Conservation (phyloP, 108 stramenopile species). For the Cyclotella baltica region DNA sequence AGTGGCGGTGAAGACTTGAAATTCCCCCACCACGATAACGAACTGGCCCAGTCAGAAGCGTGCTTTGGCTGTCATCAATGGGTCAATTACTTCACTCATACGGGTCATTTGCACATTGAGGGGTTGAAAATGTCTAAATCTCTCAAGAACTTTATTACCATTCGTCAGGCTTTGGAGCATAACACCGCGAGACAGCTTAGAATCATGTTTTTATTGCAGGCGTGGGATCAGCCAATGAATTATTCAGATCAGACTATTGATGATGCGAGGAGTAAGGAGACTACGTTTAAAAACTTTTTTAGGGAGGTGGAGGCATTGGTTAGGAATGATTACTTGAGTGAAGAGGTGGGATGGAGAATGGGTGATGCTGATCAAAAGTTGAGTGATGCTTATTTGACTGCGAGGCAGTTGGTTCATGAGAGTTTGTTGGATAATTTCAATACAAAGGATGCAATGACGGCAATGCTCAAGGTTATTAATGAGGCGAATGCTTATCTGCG, state of each 20-base stretch:
- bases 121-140: slow-evolving; percentile 98
- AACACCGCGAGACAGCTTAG: slow-evolving; percentile 90
- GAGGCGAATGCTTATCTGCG: slow-evolving; percentile 89
- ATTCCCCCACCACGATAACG: slow-evolving; percentile 99
- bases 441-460: slow-evolving; percentile 82
- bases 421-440: slow-evolving; percentile 95
- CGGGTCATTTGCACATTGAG: slow-evolving; percentile 95
- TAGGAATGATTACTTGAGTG: slow-evolving; percentile 64
- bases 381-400: slow-evolving; percentile 52
- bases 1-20: slow-evolving; percentile 97
- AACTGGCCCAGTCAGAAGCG: slow-evolving; percentile 96
- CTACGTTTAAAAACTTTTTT: slow-evolving; percentile 92
- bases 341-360: slow-evolving; percentile 72
- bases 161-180: slow-evolving; percentile 87
- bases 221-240: slow-evolving; percentile 96
- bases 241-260: slow-evolving; percentile 96
- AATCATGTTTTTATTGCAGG: slow-evolving; percentile 93
- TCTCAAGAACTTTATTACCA: slow-evolving; percentile 97
- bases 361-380: slow-evolving; percentile 62
- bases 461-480: slow-evolving; percentile 80
- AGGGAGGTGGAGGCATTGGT: slow-evolving; percentile 90
- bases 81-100: slow-evolving; percentile 95
- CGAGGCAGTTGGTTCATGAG: slow-evolving; percentile 71
- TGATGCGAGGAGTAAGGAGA: slow-evolving; percentile 92
- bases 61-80: slow-evolving; percentile 82